phyloP scores from a whole-genome alignment of 2,329 filamentous ascomycete species.

The Sporothrix luriei region DNA sequence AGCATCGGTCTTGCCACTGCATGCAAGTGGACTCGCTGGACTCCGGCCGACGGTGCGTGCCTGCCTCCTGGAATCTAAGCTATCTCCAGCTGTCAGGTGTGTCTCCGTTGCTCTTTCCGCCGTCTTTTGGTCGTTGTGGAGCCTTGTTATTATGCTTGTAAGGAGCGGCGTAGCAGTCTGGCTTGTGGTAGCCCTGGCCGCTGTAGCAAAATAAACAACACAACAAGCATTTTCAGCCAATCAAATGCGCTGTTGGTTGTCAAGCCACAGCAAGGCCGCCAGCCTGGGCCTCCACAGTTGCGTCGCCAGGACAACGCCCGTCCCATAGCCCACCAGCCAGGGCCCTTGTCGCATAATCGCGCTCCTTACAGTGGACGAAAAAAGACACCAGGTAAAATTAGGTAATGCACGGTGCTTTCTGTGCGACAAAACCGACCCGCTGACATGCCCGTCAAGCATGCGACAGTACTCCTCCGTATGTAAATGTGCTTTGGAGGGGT shows the following conservation, averaged over 20 bases:
- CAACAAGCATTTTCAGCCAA: constrained; percentile 34
- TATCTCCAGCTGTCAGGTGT: neutral
- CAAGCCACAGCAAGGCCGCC: constrained; percentile 31
- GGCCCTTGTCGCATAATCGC: constrained; percentile 23
- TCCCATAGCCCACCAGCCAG: constrained; percentile 15
- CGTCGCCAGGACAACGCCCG: constrained; percentile 35
- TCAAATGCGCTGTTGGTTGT: constrained; percentile 14
- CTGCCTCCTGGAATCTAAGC: constrained; percentile 1
- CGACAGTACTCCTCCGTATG: neutral
- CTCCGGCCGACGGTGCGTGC: neutral
- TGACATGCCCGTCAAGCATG: neutral
- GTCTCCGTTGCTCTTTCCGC: neutral
- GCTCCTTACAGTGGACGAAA: constrained; percentile 21
- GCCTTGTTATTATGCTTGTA: constrained; percentile 23
- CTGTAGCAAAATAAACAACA: constrained; percentile 32
- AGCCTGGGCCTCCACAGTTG: constrained; percentile 3
- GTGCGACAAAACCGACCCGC: neutral
- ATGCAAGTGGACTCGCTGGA: neutral
- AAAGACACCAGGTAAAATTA: neutral
- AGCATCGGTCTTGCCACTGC: constrained; percentile 8
- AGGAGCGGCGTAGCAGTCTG: constrained; percentile 29
- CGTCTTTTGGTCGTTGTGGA: constrained; percentile 22
- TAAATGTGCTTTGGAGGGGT: neutral
- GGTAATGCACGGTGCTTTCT: neutral
- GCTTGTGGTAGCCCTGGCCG: constrained; percentile 13